Evolutionary conservation across 441 rosid genomes (phyloP).

Genomic region (Rhodomyrtus psidioides): DNA sequence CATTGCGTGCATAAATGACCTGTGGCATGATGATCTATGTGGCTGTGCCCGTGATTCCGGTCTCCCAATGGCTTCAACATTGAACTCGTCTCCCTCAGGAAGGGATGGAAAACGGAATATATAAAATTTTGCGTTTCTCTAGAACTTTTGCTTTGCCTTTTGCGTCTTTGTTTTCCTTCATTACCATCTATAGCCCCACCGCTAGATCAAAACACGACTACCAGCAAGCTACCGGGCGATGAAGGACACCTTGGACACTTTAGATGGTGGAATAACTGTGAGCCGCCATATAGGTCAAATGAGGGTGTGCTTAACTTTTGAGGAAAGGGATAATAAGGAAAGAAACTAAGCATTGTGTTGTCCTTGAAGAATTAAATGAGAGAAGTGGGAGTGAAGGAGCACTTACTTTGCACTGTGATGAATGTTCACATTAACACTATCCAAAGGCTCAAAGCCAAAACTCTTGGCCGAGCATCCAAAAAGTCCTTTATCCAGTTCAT

Average conservation of each 20-base stretch:
- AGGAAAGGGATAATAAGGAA: not conserved
- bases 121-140: not conserved
- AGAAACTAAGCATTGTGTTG: not conserved
- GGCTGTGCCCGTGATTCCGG: not conserved
- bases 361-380: not conserved
- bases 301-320: not conserved
- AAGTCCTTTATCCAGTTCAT: too few species aligned
- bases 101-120: not conserved
- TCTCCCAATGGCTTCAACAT: not conserved
- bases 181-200: not conserved
- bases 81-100: not conserved
- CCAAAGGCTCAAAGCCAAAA: not conserved
- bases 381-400: not conserved
- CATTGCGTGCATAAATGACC: not conserved
- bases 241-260: not conserved
- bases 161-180: not conserved
- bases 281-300: not conserved
- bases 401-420: not conserved
- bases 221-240: not conserved
- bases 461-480: not conserved
- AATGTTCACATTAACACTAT: not conserved
- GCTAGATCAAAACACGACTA: not conserved
- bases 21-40: fast-evolving
- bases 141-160: not conserved
- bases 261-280: not conserved